A percentile compares a stretch with the other conserved stretches of the same genome.
phyloP scores from a whole-genome alignment of 1,284 basidiomycete species.

The Malassezia psittaci region DNA sequence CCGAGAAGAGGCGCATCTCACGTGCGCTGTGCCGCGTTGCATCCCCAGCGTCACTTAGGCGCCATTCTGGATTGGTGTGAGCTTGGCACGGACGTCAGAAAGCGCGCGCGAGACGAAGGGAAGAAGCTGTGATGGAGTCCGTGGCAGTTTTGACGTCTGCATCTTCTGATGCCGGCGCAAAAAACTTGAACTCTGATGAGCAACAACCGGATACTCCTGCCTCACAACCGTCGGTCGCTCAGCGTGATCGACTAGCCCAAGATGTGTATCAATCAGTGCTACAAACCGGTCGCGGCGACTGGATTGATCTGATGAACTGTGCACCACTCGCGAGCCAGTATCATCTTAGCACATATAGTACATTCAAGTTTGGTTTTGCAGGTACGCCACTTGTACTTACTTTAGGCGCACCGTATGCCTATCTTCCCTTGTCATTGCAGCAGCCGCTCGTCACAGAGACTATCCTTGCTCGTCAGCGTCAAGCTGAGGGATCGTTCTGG shows the following conservation, averaged over 20 bases:
- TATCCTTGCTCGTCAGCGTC: conserved; percentile 25
- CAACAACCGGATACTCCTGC: background rate
- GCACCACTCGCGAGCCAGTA: conserved; percentile 41
- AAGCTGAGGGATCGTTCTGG: conserved; percentile 23
- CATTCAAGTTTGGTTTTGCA: conserved; percentile 34
- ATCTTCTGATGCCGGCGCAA: background rate
- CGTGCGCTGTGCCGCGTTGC: conserved; percentile 1
- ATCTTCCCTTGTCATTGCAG: conserved; percentile 40
- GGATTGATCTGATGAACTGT: conserved; percentile 37
- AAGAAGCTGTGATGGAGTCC: background rate
- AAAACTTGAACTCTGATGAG: background rate
- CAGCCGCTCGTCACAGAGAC: conserved; percentile 27
- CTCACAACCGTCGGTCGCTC: background rate
- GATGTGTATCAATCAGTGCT: conserved; percentile 25
- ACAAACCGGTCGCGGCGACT: conserved; percentile 25
- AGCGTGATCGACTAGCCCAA: conserved; percentile 28
- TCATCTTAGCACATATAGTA: conserved; percentile 36
- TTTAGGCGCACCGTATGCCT: conserved; percentile 36
- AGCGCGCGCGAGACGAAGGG: background rate
- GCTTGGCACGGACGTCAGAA: no score
- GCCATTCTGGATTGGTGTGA: no score
- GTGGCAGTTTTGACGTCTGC: background rate
- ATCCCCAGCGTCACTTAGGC: background rate
- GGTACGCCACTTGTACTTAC: conserved; percentile 8
- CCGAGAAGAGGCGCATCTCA: background rate